Percentiles rank a stretch among this genome's conserved stretches.
These are phyloP conservation scores for Marchantia paleacea DNA, from an alignment of 225 moss, liverwort and hornwort species.

Conservation along the genomic window DNA sequence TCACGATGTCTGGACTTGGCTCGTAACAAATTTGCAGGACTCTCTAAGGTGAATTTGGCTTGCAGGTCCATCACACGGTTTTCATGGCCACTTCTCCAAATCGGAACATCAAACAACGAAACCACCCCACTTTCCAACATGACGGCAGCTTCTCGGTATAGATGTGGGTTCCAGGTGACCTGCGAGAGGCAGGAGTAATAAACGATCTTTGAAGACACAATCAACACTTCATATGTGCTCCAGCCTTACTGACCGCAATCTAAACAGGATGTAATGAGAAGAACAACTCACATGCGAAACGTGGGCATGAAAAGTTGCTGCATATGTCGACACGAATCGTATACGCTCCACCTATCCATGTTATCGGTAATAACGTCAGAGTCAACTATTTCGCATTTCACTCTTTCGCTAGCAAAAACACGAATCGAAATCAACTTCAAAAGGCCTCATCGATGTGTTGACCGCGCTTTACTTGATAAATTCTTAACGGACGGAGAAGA, in stretches of 20 bases:
- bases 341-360: slow-evolving; percentile 47
- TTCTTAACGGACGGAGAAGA: not conserved
- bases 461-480: not conserved
- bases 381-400: not conserved
- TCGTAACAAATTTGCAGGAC: slow-evolving; percentile 33
- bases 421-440: not conserved
- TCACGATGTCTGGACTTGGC: slow-evolving; percentile 22
- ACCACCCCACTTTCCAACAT: slow-evolving; percentile 69
- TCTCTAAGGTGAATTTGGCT: slow-evolving; percentile 19
- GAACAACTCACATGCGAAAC: slow-evolving; percentile 61
- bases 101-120: slow-evolving; percentile 59
- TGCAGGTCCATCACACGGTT: slow-evolving; percentile 24
- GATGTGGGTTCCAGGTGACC: slow-evolving; percentile 88
- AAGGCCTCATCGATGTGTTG: not conserved
- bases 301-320: slow-evolving; percentile 53
- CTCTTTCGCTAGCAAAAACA: not conserved
- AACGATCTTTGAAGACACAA: not conserved
- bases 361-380: slow-evolving; percentile 8
- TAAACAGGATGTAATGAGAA: not conserved
- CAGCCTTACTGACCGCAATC: not conserved
- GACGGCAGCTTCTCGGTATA: slow-evolving; percentile 76
- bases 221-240: not conserved
- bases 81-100: slow-evolving; percentile 34
- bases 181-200: slow-evolving; percentile 18
- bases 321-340: slow-evolving; percentile 48